These are phyloP conservation scores for Tetradesmus obliquus DNA, from an alignment of 139 green algal species.

Conservation along the genomic window DNA sequence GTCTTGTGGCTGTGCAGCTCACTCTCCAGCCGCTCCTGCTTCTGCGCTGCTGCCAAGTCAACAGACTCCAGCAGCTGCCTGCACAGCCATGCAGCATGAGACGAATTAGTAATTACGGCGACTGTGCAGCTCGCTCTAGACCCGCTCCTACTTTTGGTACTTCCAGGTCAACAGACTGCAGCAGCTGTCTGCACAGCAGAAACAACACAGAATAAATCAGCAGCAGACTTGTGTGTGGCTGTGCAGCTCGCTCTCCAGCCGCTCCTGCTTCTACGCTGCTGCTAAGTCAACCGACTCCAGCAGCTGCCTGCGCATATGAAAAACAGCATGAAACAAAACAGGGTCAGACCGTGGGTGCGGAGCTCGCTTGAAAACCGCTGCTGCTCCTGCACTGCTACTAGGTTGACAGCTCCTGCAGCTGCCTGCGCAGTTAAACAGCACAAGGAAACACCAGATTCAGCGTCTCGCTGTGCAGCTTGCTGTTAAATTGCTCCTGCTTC, in stretches of 20 bases:
- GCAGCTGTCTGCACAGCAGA: neutral
- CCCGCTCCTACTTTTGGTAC: no score
- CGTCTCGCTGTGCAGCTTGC: conserved; percentile 67
- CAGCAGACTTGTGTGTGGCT: conserved; percentile 49
- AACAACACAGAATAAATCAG: neutral
- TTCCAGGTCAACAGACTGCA: no score
- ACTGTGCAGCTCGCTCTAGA: neutral
- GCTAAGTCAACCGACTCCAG: conserved; percentile 60
- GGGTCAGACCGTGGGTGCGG: neutral
- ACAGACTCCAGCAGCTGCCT: conserved; percentile 67
- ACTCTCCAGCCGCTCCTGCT: conserved; percentile 78
- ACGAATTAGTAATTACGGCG: neutral
- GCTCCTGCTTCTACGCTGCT: conserved; percentile 58
- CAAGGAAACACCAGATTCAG: no score
- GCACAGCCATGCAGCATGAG: conserved; percentile 15
- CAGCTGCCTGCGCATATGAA: conserved; percentile 56
- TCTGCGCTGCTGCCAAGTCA: conserved; percentile 50
- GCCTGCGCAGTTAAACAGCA: no score
- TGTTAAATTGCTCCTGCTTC: conserved; percentile 77
- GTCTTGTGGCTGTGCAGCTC: conserved; percentile 82
- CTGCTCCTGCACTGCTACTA: no score
- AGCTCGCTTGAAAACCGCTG: no score
- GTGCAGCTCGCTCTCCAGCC: conserved; percentile 82
- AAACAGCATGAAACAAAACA: neutral
- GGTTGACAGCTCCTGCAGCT: no score